Evolutionary conservation across 495 filamentous ascomycete species (phyloP), one percentile per base, ranked within the genome.

Genomic region (Bombardia bombarda): DNA sequence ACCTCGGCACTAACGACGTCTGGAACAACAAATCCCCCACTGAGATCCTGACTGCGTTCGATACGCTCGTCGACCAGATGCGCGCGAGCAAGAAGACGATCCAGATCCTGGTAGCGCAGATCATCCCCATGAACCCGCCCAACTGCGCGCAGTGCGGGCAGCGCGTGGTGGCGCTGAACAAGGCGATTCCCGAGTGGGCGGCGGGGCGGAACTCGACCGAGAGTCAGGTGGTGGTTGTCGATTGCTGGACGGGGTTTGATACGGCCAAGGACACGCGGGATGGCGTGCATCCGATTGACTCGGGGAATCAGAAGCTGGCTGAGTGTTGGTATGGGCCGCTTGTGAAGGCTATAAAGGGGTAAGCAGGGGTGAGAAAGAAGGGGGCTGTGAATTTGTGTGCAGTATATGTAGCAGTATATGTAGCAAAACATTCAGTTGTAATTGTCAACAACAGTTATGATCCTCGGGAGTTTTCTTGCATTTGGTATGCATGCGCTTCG

Each of bases 1-100:
- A 72, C 54, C 48, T 74, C 10, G 70, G 70, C 3, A 73, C 70
- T 21, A 70, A 71, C 51, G 68, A 73, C 51, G 60, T 73, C 14
- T 70, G 63, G 57, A 60, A 53, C 32, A 62, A 54, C 37, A 50
- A 60, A 32, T 30, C 54, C 4, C 43, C 57, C 3, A 26, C 14
- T 14, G 57, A 56, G 32, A 69, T 74, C 31, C 40, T 68, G 16
- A 42, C 44, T 14, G 62, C 70, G 2, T 69, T 57, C 41, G 56
- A 46, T 7, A 66, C 43, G 17, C 38, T 73, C 4, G 49, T 71
- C 0, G 39, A 42, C 2, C 59, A 62, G 43, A 71, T 73, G 66
- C 55, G 69, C 17, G 62, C 54, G 9, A 57, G 46, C 19, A 73
- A 72, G 37, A 45, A 51, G 6, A 54, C 33, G 16, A 62, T 71